Conservation (phyloP, 352 stramenopile species). For the Globisporangium cederbergense region DNA sequence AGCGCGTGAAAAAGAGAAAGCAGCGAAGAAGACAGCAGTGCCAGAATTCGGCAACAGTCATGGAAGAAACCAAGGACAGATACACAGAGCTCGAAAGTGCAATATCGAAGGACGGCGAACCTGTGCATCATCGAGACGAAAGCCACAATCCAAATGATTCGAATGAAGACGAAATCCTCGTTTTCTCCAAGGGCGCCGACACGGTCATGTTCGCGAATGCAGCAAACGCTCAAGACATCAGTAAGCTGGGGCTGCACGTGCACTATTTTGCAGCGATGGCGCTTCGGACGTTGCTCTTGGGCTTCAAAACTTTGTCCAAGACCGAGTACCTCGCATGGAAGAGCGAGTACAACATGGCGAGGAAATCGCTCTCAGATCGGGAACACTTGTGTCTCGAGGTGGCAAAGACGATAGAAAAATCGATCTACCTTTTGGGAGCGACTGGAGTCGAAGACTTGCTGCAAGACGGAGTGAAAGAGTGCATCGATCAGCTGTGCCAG, state of each 20-base stretch:
- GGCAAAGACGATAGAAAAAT: conserved; percentile 70
- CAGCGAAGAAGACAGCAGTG: conserved; percentile 11
- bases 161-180: conserved; percentile 47
- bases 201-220: conserved; percentile 87
- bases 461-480: conserved; percentile 95
- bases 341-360: conserved; percentile 59
- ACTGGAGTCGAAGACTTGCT: conserved; percentile 97
- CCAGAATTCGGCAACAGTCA: not conserved
- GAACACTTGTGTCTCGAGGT: conserved; percentile 67
- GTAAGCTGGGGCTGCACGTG: conserved; percentile 72
- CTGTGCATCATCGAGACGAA: not conserved
- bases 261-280: conserved; percentile 88
- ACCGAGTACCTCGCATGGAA: conserved; percentile 76
- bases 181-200: conserved; percentile 89
- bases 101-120: conserved; percentile 20
- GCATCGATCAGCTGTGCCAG: conserved; percentile 92
- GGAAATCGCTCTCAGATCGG: conserved; percentile 60
- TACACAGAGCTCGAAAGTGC: conserved; percentile 29
- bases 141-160: conserved; percentile 12
- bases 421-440: conserved; percentile 90
- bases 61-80: conserved; percentile 22
- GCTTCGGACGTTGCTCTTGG: conserved; percentile 81
- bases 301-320: conserved; percentile 59
- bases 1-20: conserved; percentile 6
- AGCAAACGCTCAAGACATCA: conserved; percentile 67